These are phyloP conservation scores for Didymella arachidicola DNA, from an alignment of 2,329 filamentous ascomycete species.

Conservation along the genomic window DNA sequence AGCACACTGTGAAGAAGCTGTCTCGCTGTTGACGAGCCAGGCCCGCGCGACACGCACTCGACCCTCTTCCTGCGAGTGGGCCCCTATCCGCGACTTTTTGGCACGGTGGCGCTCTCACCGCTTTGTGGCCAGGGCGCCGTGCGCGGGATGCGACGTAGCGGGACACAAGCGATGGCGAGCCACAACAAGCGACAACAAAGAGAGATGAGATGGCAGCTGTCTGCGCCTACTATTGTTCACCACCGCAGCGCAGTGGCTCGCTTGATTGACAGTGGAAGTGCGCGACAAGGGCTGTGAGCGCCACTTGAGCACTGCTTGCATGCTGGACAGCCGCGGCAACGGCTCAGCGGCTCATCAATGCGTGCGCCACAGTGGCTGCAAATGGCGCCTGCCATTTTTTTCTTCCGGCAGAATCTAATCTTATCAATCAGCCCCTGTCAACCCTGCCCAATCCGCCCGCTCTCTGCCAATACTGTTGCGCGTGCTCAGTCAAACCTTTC, in stretches of 20 bases:
- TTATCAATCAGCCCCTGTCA: neutral
- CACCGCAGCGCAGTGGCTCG: neutral
- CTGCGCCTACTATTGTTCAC: constrained; percentile 9
- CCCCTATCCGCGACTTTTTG: constrained; percentile 23
- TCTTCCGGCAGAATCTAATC: too few species aligned
- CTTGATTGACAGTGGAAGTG: neutral
- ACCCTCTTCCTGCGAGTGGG: constrained; percentile 20
- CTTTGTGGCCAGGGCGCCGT: constrained; percentile 20
- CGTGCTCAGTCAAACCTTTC: constrained; percentile 30
- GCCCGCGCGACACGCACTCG: constrained; percentile 10
- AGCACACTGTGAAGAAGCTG: constrained; percentile 19
- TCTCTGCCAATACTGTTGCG: constrained; percentile 3
- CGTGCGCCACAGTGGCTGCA: neutral
- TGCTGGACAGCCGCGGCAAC: constrained; percentile 3
- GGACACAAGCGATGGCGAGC: neutral
- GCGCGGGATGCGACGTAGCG: constrained; percentile 15
- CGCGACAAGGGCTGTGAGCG: neutral
- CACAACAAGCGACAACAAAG: constrained; percentile 10
- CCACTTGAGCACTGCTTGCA: constrained; percentile 1
- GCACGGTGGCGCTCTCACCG: constrained; percentile 21
- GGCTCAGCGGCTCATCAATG: neutral
- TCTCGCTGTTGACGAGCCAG: constrained; percentile 2
- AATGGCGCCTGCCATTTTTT: neutral
- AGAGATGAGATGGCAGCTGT: neutral
- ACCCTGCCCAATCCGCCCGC: neutral